Conservation (phyloP, 257 asterid species). For the Przewalskia tangutica region DNA sequence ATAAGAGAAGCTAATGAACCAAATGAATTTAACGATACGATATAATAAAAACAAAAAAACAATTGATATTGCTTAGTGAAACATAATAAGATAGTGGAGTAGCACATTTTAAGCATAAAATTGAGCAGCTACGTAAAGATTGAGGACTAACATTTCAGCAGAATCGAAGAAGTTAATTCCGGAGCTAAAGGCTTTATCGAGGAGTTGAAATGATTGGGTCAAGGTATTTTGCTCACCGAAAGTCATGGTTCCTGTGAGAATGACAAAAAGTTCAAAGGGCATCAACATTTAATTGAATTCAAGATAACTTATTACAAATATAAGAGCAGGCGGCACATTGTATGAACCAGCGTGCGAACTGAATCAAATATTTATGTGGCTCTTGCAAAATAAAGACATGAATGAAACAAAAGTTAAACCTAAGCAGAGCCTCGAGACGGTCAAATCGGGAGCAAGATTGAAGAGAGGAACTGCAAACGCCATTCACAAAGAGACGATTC, state of each 20-base stretch:
- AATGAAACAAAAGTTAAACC: constrained; percentile 23
- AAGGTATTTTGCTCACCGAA: constrained; percentile 75
- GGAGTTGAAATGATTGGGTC: constrained; percentile 51
- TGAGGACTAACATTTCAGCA: constrained; percentile 56
- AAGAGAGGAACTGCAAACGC: constrained; percentile 68
- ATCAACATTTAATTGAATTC: no score
- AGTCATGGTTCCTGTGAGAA: constrained; percentile 60
- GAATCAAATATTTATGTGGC: no score
- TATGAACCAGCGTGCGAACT: no score
- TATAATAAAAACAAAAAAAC: no score
- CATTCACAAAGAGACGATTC: constrained; percentile 19
- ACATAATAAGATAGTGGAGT: no score
- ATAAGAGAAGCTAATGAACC: no score
- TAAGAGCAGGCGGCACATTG: no score
- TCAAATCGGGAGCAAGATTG: constrained; percentile 55
- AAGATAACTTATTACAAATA: no score
- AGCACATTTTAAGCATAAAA: neutral
- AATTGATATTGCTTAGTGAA: no score
- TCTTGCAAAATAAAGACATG: neutral
- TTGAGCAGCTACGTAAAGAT: neutral
- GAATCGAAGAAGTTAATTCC: constrained; percentile 86
- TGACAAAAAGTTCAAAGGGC: neutral
- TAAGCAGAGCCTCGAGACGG: constrained; percentile 67
- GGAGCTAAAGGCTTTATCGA: constrained; percentile 62
- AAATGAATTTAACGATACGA: no score